Base-by-base conservation (phyloP, 768 basidiomycete genomes). In the Clitopilus hobsonii region DNA sequence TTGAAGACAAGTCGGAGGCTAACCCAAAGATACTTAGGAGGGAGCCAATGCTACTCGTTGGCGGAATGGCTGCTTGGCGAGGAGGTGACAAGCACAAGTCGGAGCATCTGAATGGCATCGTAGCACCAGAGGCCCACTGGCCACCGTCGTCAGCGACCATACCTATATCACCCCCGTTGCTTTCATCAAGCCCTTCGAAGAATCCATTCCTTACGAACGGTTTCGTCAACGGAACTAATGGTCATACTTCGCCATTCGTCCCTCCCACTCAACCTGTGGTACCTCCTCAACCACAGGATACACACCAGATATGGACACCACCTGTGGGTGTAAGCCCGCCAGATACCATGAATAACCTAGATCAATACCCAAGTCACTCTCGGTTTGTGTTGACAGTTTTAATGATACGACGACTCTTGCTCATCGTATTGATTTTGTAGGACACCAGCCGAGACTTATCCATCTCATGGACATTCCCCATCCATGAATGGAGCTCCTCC, bases 1-100 rank as follows among this genome's bases (percentile, higher is more conserved):
- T 97, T 38, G 87, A 81, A 67, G 88, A 88, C 61, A 75, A 74
- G 23, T 87, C 87, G 13, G 91, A 90, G 64, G 22, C 5, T 10
- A 45, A 45, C 11, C 71, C 80, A 62, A 89, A 86, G 65, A 74
- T 86, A 55, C 70, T 92, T 18, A 85, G 83, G 60, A 75, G 89
- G 41, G 81, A 83, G 61, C 95, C 96, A 0, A 83, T 94, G 69
- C 70, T 97, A 59, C 81, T 98, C 23, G 75, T 87, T 4, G 96
- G 95, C 2, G 96, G 96, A 1, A 73, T 92, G 48, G 80, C 86
- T 49, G 90, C 85, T 2, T 98, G 94, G 94, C 83, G 79, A 63
- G 72, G 66, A 50, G 79, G n/a, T n/a, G n/a, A n/a, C n/a, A 81
- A 47, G 68, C 88, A 49, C 78, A 82, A 1, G 76, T 75, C 30